These are phyloP conservation scores for Termitomyces sp. DNA, from an alignment of 768 basidiomycete genomes.

Conservation along the genomic window DNA sequence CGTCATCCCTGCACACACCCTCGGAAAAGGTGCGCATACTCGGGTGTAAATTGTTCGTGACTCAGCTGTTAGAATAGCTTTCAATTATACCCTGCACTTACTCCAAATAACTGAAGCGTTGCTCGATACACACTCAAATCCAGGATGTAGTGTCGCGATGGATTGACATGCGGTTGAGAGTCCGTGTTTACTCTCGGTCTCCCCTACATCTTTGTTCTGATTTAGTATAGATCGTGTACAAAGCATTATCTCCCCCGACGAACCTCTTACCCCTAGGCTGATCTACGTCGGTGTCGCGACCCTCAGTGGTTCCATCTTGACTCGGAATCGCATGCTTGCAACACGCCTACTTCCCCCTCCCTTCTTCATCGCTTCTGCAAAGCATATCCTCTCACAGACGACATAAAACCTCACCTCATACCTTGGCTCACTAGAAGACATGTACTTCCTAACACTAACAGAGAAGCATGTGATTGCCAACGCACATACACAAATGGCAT, in stretches of 20 bases:
- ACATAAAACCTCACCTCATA: conserved; percentile 63
- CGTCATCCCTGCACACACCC: conserved; percentile 23
- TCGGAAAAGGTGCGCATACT: conserved; percentile 23
- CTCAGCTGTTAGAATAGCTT: conserved; percentile 41
- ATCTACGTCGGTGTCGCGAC: conserved; percentile 89
- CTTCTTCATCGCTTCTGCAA: conserved; percentile 57
- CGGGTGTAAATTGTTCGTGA: background rate
- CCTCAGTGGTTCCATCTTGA: conserved; percentile 82
- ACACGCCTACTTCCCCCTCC: conserved; percentile 75
- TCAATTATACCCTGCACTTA: conserved; percentile 77
- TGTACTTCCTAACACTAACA: conserved; percentile 62
- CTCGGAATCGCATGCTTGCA: conserved; percentile 68
- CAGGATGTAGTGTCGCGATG: conserved; percentile 72
- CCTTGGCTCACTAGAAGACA: conserved; percentile 62
- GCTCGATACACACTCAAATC: conserved; percentile 50
- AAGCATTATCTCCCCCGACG: conserved; percentile 71
- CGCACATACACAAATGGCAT: conserved; percentile 56
- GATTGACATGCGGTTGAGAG: conserved; percentile 84
- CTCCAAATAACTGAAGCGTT: conserved; percentile 50
- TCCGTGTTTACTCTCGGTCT: conserved; percentile 33
- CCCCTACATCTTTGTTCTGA: background rate
- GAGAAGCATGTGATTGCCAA: conserved; percentile 61
- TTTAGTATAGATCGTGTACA: conserved; percentile 64
- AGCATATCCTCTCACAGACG: conserved; percentile 86
- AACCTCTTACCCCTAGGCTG: conserved; percentile 81